Evolutionary conservation across 169 alveolate genomes (phyloP), one percentile per base, ranked within the genome.

Genomic region (Plasmodium blacklocki): DNA sequence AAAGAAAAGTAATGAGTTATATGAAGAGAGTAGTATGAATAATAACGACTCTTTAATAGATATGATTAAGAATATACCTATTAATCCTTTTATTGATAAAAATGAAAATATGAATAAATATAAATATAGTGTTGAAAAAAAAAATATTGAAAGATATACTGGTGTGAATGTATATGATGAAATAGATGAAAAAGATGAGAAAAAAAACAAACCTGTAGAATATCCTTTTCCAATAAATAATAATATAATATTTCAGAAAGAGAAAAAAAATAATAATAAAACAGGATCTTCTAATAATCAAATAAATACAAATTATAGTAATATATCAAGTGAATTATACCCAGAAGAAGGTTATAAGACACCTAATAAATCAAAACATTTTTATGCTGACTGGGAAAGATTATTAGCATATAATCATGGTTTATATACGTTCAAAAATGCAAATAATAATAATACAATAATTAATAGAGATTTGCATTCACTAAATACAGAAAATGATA

Each of bases 361-460:
- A 15, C 91, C 76, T 21, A 74, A 75, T 62, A 80, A 26, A 67
- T 29, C 67, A 18, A 73, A 73, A 52, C 88, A 83, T 45, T 91
- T 70, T 68, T 88, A 87, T 56, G 63, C 93, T 32, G 88, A 78
- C 7, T 93, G 96, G 96, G 93, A 91, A 72, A 15, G 88, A 19
- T 73, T 70, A 52, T 52, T 93, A 21, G 93, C 94, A 26, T 75
- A 93, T 73, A 91, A 83, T 67, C 89, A 88, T 68, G 96, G 96
- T 18, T 73, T 93, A 23, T 93, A 93, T 64, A 52, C 58, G 7
- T 80, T 80, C 12, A 80, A 80, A 68, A 80, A 68, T 73, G 59
- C 66, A n/a, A 73, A 80, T 50, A 39, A 80, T 68, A 32, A 32
- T 32, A 80, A 80, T 49, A 68, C 62, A 21, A 80, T 80, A 9